Conservation (phyloP, 1,139 yeast genomes). For the Keqinozyma sinolaborantium region DNA sequence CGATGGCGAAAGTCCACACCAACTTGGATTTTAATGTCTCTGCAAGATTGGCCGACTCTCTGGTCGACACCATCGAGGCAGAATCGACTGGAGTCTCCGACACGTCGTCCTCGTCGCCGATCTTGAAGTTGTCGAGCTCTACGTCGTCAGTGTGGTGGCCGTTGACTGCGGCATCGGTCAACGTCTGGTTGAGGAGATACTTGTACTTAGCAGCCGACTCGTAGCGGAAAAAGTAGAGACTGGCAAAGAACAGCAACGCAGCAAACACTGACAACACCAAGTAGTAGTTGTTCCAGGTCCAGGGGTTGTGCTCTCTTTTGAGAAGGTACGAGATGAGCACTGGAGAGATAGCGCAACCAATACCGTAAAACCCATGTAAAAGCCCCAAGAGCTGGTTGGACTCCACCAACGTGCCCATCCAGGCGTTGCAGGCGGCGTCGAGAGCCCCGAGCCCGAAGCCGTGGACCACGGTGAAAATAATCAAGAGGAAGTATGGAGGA, state of each 20-base stretch:
- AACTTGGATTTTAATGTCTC: constrained; percentile 39
- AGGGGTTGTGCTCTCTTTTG: constrained; percentile 28
- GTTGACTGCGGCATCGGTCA: constrained; percentile 5
- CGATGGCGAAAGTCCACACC: constrained; percentile 45
- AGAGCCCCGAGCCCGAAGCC: constrained; percentile 62
- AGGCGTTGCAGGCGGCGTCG: constrained; percentile 59
- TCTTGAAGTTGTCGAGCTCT: constrained; percentile 5
- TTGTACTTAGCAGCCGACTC: constrained; percentile 57
- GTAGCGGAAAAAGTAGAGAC: constrained; percentile 31
- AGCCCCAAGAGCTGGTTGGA: constrained; percentile 64
- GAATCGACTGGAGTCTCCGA: constrained; percentile 5
- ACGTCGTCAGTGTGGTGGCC: constrained; percentile 10
- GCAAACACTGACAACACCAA: constrained; percentile 26
- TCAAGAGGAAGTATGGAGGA: constrained; percentile 37
- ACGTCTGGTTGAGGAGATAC: constrained; percentile 22
- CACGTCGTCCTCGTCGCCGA: constrained; percentile 10
- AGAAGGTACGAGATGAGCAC: constrained; percentile 47
- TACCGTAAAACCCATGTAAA: constrained; percentile 65
- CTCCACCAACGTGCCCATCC: constrained; percentile 54
- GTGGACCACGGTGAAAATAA: constrained; percentile 32
- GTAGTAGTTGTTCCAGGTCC: constrained; percentile 49
- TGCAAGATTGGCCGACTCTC: constrained; percentile 17
- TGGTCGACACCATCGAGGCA: constrained; percentile 9
- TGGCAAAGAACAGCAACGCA: constrained; percentile 4
- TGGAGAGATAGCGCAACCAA: constrained; percentile 68